Evolutionary conservation across 1,284 basidiomycete species (phyloP), one percentile per base, ranked within the genome.

Genomic region (Cryptococcus deneoformans): DNA sequence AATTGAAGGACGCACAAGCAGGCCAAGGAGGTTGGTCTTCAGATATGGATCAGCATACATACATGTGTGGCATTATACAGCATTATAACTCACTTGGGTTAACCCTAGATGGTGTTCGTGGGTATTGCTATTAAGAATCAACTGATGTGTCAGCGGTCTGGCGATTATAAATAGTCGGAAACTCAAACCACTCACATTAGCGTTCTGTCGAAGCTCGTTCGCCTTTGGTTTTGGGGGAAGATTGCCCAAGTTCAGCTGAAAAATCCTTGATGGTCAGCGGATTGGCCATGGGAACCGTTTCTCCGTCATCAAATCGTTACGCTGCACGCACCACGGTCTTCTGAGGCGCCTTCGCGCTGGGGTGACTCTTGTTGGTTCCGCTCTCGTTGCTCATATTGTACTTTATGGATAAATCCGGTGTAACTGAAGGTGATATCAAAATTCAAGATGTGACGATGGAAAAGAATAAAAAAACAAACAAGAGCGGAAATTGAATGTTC

Each of bases 21-120:
- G 93, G 93, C 93, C 92, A 97, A 51, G 94, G 94, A 20, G 94
- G 94, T 80, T 96, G 92, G 80, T 97, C 74, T 80, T 58, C 60
- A 38, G 20, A 49, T 37, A 20, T 16, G 43, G 14, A 43, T 64
- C 40, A 61, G 63, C 48, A 10, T 24, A 20, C 5, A 34, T 11
- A 37, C 49, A 16, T 14, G 37, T 16, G 46, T 5, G n/a, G 42
- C 12, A 20, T 20, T 20, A 20, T 29, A 9, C 10, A 36, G 52
- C 29, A 29, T 10, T 16, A 11, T 11, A 5, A 72, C 76, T 61
- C 53, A 77, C 76, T 71, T 51, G 76, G 75, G 66, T 76, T 78
- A 62, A 80, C 78, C 47, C 77, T 70, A 2, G 79, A 79, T 11
- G 80, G 80, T 29, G 80, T 82, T 59, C 80, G 71, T 37, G 80